These are phyloP conservation scores for Sindora glabra DNA, from an alignment of 306 rosid genomes.

Conservation along the genomic window DNA sequence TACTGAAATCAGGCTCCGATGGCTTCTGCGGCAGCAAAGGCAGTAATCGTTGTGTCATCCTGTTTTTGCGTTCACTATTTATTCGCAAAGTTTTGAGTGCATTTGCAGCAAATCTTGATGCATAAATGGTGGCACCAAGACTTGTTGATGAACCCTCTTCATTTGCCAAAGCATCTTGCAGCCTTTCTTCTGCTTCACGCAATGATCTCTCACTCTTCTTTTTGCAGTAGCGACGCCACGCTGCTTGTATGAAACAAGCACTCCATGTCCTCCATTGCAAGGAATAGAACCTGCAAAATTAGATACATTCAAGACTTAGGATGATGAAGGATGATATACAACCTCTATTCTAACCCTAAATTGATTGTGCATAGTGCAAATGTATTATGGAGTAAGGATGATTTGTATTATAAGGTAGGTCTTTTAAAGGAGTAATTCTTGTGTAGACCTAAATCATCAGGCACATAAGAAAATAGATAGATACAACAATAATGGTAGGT, in stretches of 20 bases:
- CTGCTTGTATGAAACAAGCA: conserved; percentile 36
- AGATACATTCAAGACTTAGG: background rate
- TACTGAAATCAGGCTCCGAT: conserved; percentile 53
- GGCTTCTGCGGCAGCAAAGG: conserved; percentile 63
- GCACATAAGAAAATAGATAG: too few relatives aligned
- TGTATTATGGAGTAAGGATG: too few relatives aligned
- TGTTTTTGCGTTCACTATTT: conserved; percentile 1
- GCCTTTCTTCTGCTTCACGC: conserved; percentile 25
- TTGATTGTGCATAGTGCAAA: too few relatives aligned
- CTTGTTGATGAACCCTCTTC: conserved; percentile 25
- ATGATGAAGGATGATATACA: background rate
- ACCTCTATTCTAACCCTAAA: too few relatives aligned
- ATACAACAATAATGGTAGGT: too few relatives aligned
- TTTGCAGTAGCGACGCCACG: conserved; percentile 33
- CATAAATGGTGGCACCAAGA: conserved; percentile 56
- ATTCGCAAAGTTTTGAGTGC: conserved; percentile 22
- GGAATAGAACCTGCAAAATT: conserved; percentile 31
- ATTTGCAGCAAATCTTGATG: conserved; percentile 49
- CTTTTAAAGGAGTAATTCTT: too few relatives aligned
- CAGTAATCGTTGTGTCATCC: conserved; percentile 25
- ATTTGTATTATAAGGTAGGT: too few relatives aligned
- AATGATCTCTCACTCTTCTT: conserved; percentile 25
- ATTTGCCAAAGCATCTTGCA: conserved; percentile 33
- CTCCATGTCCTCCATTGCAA: conserved; percentile 51
- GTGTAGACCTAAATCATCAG: too few relatives aligned